phyloP scores from a whole-genome alignment of 495 filamentous ascomycete species.

The Lepraria neglecta region DNA sequence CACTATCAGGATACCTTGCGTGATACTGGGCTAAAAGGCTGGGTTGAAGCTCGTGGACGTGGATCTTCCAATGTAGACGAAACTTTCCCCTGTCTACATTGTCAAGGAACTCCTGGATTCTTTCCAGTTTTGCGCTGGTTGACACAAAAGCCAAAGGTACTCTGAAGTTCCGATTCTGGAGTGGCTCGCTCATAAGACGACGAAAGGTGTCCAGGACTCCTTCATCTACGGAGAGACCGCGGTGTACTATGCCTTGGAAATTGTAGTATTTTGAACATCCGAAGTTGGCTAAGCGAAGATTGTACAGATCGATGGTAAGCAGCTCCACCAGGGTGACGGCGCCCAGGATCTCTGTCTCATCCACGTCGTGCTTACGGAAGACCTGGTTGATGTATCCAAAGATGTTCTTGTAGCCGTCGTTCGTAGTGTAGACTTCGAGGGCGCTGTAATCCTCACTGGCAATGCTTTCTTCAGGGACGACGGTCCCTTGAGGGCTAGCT shows the following conservation, averaged over 20 bases:
- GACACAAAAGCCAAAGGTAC: constrained; percentile 15
- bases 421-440: constrained; percentile 15
- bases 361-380: constrained; percentile 14
- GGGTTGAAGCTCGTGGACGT: constrained; percentile 7
- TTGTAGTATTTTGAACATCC: constrained; percentile 9
- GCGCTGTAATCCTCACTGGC: constrained; percentile 7
- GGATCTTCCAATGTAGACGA: constrained; percentile 17
- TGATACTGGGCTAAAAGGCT: constrained; percentile 1
- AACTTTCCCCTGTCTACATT: not conserved
- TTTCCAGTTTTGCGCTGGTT: constrained; percentile 8
- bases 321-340: constrained; percentile 12
- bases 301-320: constrained; percentile 18
- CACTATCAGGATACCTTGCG: not conserved
- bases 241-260: constrained; percentile 14
- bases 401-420: constrained; percentile 12
- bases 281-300: constrained; percentile 14
- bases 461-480: not conserved
- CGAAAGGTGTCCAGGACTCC: constrained; percentile 14
- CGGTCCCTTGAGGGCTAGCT: not conserved
- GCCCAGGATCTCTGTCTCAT: constrained; percentile 8
- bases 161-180: constrained; percentile 10
- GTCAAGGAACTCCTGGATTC: constrained; percentile 11
- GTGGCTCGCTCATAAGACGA: constrained; percentile 3
- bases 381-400: constrained; percentile 19
- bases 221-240: constrained; percentile 11